These are phyloP conservation scores for Berkeleyomyces basicola DNA, from an alignment of 2,329 filamentous ascomycete genomes.

Conservation along the genomic window DNA sequence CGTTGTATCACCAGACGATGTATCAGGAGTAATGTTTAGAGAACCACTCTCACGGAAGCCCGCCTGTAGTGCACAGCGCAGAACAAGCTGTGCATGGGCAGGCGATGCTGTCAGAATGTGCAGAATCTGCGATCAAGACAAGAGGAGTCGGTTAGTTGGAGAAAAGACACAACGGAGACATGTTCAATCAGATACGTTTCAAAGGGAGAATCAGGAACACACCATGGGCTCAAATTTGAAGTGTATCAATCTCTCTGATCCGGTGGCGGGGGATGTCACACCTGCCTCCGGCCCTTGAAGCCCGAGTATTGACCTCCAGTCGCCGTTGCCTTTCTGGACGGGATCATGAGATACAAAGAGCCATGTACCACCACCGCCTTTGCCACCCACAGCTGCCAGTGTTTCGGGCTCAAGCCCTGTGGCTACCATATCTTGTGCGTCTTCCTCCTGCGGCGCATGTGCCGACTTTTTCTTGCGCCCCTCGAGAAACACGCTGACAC, in stretches of 20 bases:
- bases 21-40: conserved; percentile 38
- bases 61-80: conserved; percentile 59
- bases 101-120: conserved; percentile 69
- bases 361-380: conserved; percentile 73
- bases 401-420: conserved; percentile 14
- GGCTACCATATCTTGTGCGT: neutral
- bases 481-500: conserved; percentile 77
- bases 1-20: conserved; percentile 20
- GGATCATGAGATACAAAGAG: conserved; percentile 76
- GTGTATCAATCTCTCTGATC: conserved; percentile 43
- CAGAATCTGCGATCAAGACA: conserved; percentile 46
- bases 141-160: neutral
- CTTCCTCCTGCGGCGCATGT: conserved; percentile 13
- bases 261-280: conserved; percentile 15
- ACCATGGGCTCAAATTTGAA: conserved; percentile 96
- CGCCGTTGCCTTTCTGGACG: conserved; percentile 24
- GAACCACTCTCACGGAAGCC: conserved; percentile 87
- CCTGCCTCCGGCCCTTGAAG: conserved; percentile 21
- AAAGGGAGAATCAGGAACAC: conserved; percentile 24
- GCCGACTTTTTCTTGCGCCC: conserved; percentile 34
- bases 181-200: neutral
- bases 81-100: conserved; percentile 55
- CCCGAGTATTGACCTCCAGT: conserved; percentile 23
- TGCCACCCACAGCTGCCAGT: conserved; percentile 55
- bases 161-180: neutral